Evolutionary conservation across 2,329 filamentous ascomycete genomes (phyloP).

Genomic region (Bimuria novae-zelandiae): DNA sequence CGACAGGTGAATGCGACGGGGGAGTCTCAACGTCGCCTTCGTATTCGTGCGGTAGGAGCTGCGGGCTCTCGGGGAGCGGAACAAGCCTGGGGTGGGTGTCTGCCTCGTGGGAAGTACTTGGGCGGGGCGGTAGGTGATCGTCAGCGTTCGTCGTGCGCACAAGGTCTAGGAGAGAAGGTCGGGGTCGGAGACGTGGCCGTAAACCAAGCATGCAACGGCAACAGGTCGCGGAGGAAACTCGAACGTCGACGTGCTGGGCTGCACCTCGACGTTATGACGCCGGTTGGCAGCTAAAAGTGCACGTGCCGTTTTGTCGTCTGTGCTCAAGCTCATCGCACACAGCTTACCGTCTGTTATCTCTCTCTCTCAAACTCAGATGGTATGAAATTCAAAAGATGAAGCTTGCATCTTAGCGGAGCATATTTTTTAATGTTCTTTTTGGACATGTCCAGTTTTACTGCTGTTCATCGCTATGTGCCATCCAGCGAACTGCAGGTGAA

Average conservation of each 20-base stretch:
- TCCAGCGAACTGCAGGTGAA: too few species aligned
- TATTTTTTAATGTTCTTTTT: too few species aligned
- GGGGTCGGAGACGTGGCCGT: constrained; percentile 62
- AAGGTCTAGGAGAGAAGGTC: constrained; percentile 67
- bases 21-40: constrained; percentile 23
- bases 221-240: constrained; percentile 20
- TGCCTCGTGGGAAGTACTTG: constrained; percentile 26
- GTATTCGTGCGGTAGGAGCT: constrained; percentile 34
- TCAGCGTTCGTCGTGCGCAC: constrained; percentile 58
- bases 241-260: constrained; percentile 14
- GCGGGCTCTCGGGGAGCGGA: constrained; percentile 44
- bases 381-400: too few species aligned
- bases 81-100: constrained; percentile 35
- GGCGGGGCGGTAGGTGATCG: constrained; percentile 49
- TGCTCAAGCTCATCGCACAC: constrained; percentile 3
- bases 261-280: constrained; percentile 9
- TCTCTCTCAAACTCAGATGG: background rate
- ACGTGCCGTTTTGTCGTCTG: background rate
- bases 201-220: constrained; percentile 60
- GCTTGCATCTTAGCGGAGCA: too few species aligned
- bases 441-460: too few species aligned
- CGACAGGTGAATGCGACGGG: constrained; percentile 24
- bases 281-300: background rate
- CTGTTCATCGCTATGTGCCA: too few species aligned
- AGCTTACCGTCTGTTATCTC: background rate